These are phyloP conservation scores for Huntiella abstrusa DNA, from an alignment of 2,329 filamentous ascomycete species.

Conservation along the genomic window DNA sequence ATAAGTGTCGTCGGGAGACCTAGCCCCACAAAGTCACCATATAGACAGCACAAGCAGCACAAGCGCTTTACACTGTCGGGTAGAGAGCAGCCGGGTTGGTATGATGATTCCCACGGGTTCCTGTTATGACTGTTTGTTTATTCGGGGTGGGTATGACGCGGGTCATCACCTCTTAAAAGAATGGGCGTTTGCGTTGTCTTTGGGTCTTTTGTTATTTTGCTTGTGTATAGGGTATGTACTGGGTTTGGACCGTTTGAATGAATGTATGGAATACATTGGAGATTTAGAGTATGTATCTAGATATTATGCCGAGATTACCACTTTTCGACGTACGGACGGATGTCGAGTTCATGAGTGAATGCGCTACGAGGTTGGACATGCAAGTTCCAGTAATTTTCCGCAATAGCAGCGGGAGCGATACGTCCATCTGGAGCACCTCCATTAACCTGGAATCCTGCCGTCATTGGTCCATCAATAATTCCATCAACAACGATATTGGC, in stretches of 20 bases:
- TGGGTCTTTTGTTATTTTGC: not conserved
- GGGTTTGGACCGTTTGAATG: not conserved
- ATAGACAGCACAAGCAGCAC: too few relatives aligned
- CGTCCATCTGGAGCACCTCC: constrained; percentile 36
- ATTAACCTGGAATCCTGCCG: constrained; percentile 32
- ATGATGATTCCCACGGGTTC: constrained; percentile 2
- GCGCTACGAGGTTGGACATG: constrained; percentile 63
- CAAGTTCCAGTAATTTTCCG: constrained; percentile 68
- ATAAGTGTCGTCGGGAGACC: constrained; percentile 1
- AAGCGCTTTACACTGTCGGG: not conserved
- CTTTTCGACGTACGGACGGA: constrained; percentile 67
- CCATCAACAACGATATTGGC: constrained; percentile 71
- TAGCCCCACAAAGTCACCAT: too few relatives aligned
- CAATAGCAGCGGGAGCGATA: constrained; percentile 61
- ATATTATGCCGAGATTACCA: constrained; percentile 31
- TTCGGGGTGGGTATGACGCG: not conserved
- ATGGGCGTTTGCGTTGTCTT: constrained; percentile 3
- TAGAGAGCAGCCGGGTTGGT: not conserved
- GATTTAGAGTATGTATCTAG: not conserved
- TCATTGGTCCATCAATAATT: constrained; percentile 61
- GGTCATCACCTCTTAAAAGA: constrained; percentile 1
- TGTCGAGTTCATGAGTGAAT: constrained; percentile 68
- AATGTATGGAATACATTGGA: not conserved
- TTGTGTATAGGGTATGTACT: not conserved
- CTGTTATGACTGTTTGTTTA: not conserved